A percentile compares a stretch with the other conserved stretches of the same genome.
Conservation (phyloP, 1,139 yeast genomes). For the Groenewaldozyma sp. region DNA sequence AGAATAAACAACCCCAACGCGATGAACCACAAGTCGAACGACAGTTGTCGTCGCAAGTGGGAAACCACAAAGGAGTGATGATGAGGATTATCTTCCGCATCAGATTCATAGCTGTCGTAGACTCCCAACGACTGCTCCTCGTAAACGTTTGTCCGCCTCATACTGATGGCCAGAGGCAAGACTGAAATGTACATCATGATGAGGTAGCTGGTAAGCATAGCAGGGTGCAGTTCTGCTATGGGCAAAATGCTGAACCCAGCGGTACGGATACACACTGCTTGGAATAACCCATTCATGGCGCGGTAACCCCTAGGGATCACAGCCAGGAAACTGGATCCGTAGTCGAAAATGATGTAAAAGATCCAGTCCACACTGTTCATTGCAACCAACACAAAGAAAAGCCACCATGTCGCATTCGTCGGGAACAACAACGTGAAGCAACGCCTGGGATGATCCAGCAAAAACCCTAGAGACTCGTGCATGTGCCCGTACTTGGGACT, state of each 20-base stretch:
- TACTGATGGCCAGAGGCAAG: constrained; percentile 89
- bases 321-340: constrained; percentile 32
- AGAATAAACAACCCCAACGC: constrained; percentile 78
- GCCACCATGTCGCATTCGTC: constrained; percentile 92
- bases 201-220: constrained; percentile 87
- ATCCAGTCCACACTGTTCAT: constrained; percentile 72
- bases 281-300: constrained; percentile 74
- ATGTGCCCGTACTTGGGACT: constrained; percentile 46
- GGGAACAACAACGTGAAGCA: constrained; percentile 92
- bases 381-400: constrained; percentile 59
- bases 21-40: constrained; percentile 92
- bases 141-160: constrained; percentile 92
- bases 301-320: constrained; percentile 56
- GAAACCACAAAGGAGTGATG: constrained; percentile 59
- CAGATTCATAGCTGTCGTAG: constrained; percentile 39
- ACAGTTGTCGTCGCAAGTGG: constrained; percentile 83
- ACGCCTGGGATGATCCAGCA: constrained; percentile 93
- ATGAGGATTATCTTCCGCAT: constrained; percentile 9
- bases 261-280: constrained; percentile 88
- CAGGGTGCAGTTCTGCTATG: constrained; percentile 67
- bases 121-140: constrained; percentile 94
- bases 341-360: constrained; percentile 69
- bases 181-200: constrained; percentile 98
- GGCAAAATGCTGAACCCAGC: constrained; percentile 79
- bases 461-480: constrained; percentile 69